A percentile compares a stretch with the other conserved stretches of the same genome.
These are phyloP conservation scores for Rhodofomes roseus DNA, from an alignment of 1,284 basidiomycete genomes.

Conservation along the genomic window DNA sequence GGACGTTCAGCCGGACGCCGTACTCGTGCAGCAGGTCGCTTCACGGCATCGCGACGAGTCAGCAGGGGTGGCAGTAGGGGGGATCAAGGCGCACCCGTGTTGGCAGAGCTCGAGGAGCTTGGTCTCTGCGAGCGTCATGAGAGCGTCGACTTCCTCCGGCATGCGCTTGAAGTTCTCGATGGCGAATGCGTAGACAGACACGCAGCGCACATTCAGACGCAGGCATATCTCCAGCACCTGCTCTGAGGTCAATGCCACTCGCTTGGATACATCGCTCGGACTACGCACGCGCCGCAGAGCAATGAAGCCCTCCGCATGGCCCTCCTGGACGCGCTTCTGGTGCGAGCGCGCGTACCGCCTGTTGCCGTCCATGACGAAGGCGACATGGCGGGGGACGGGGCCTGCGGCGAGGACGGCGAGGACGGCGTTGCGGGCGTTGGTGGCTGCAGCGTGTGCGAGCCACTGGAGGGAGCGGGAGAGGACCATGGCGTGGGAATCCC, in stretches of 20 bases:
- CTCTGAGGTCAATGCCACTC: not conserved
- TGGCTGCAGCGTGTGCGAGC: slow-evolving; percentile 19
- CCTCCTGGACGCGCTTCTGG: slow-evolving; percentile 64
- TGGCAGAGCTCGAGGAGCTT: slow-evolving; percentile 79
- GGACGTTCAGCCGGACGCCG: slow-evolving; percentile 81
- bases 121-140: slow-evolving; percentile 86
- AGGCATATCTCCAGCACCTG: slow-evolving; percentile 85
- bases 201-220: slow-evolving; percentile 71
- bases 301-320: slow-evolving; percentile 85
- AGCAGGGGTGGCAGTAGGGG: not conserved
- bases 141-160: slow-evolving; percentile 79
- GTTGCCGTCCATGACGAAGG: slow-evolving; percentile 99
- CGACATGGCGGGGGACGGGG: slow-evolving; percentile 89
- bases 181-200: slow-evolving; percentile 94
- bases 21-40: slow-evolving; percentile 80
- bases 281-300: slow-evolving; percentile 73
- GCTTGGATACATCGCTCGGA: not conserved
- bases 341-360: slow-evolving; percentile 82
- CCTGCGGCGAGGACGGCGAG: slow-evolving; percentile 71
- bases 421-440: slow-evolving; percentile 40
- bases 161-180: slow-evolving; percentile 98
- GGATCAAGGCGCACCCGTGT: slow-evolving; percentile 57
- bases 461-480: slow-evolving; percentile 19
- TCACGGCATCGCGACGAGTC: not conserved
- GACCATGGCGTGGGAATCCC: slow-evolving; percentile 24